These are phyloP conservation scores for Macrolepiota fuliginosa DNA, from an alignment of 768 basidiomycete genomes.

Conservation along the genomic window DNA sequence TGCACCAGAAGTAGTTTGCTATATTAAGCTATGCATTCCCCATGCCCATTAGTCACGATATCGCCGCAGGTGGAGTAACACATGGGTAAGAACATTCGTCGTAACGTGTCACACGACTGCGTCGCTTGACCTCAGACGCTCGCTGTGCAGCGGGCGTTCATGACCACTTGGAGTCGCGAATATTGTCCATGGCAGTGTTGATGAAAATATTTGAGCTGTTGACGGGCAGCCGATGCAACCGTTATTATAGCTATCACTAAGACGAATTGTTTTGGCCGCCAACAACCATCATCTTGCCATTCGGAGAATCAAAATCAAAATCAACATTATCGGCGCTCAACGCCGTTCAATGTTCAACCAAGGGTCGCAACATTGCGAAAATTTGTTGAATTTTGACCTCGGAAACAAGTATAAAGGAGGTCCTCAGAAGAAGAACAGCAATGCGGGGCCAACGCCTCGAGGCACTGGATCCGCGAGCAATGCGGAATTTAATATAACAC, in stretches of 20 bases:
- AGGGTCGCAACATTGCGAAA: background rate
- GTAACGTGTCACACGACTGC: background rate
- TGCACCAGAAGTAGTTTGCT: background rate
- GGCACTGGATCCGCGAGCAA: slow-evolving; percentile 1
- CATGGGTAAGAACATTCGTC: background rate
- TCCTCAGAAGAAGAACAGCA: background rate
- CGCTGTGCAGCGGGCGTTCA: background rate
- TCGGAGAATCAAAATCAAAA: background rate
- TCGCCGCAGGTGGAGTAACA: background rate
- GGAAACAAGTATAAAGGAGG: background rate
- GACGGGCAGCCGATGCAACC: too few relatives aligned
- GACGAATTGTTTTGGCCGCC: too few relatives aligned
- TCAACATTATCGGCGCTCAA: background rate
- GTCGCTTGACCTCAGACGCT: background rate
- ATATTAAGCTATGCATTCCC: background rate
- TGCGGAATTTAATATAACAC: background rate
- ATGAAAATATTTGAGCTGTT: too few relatives aligned
- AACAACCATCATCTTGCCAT: background rate
- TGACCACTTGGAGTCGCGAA: too few relatives aligned
- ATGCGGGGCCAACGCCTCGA: slow-evolving; percentile 1
- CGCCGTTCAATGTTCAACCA: background rate
- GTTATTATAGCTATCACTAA: too few relatives aligned
- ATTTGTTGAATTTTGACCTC: background rate
- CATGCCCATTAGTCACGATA: background rate
- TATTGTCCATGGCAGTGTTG: too few relatives aligned